Evolutionary conservation across 2,329 filamentous ascomycete genomes (phyloP), one percentile per base, ranked within the genome.

Genomic region (Aspergillus hortae): DNA sequence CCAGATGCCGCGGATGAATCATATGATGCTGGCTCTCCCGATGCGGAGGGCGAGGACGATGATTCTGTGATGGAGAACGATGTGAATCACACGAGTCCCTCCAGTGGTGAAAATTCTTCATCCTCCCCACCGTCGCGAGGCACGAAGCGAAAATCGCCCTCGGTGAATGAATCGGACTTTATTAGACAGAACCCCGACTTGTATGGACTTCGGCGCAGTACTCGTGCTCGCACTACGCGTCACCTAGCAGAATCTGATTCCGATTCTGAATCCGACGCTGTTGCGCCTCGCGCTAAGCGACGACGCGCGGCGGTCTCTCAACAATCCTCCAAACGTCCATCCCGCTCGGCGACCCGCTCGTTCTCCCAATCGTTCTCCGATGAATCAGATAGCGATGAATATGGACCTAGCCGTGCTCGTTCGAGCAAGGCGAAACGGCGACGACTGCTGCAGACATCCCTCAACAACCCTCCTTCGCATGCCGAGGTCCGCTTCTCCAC

Each of bases 101-200:
- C 73, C 67, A 74, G 75, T 46, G 79, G 80, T 55, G 80, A 80
- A 59, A 77, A 80, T 64, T 89, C 86, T 59, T 84, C 83, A 66
- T 94, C 90, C 44, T 81, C 84, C 63, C 86, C 86, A 63, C 89
- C 87, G 41, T 81, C 80, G 57, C 81, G 84, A 66, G 82, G 81
- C 46, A 73, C 80, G 55, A 96, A 96, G 79, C 87, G 91, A 59
- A 85, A 73, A 88, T 89, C 74, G 73, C 79, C 59, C 70, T 79
- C 67, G 68, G 72, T 82, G 35, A 85, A 87, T 47, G 89, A 94
- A 62, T 87, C 94, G 53, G 86, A 91, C 44, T 92, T 86, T 67
- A 96, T 97, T 63, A 82, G 87, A 64, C 88, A 90, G 66, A 95
- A 99, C 65, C 94, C 94, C 42, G 91, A 96, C 74, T 79, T 99